These are phyloP conservation scores for Boletus subparvulus DNA, from an alignment of 768 basidiomycete species.

Conservation along the genomic window DNA sequence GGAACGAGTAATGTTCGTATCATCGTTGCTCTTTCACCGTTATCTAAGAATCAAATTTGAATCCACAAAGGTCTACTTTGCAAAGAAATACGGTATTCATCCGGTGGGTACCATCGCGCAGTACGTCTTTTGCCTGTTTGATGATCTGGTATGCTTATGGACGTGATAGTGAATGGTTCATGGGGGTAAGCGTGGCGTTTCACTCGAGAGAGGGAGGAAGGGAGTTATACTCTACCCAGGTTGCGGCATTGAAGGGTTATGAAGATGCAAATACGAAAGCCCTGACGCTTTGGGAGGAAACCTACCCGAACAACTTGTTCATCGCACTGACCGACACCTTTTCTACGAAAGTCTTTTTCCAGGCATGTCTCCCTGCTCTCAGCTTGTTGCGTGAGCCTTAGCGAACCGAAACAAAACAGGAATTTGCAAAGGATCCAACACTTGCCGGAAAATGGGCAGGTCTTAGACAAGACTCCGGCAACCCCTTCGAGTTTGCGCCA, in stretches of 20 bases:
- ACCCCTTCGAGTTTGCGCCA: conserved; percentile 79
- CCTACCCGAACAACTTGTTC: conserved; percentile 55
- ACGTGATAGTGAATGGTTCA: conserved; percentile 76
- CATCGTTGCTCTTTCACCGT: not conserved
- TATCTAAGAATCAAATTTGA: not conserved
- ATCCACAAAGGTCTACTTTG: conserved; percentile 70
- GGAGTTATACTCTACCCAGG: conserved; percentile 37
- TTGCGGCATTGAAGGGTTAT: conserved; percentile 85
- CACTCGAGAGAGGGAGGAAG: too few species aligned
- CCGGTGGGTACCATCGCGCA: conserved; percentile 86
- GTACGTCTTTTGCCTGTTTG: conserved; percentile 44
- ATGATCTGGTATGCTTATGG: conserved; percentile 3
- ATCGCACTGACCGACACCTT: conserved; percentile 96
- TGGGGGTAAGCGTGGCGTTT: conserved; percentile 55
- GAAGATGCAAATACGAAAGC: conserved; percentile 69
- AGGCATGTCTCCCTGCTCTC: conserved; percentile 41
- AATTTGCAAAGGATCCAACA: conserved; percentile 53
- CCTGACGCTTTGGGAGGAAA: conserved; percentile 83
- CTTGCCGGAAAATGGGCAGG: conserved; percentile 75
- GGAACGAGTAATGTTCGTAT: conserved; percentile 87
- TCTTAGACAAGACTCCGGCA: conserved; percentile 91
- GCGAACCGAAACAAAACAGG: conserved; percentile 38
- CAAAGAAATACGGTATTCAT: conserved; percentile 62
- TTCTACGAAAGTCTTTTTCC: conserved; percentile 82
- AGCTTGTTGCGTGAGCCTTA: not conserved